These are phyloP conservation scores for Aquilaria malaccensis DNA, from an alignment of 345 rosid species.

Conservation along the genomic window DNA sequence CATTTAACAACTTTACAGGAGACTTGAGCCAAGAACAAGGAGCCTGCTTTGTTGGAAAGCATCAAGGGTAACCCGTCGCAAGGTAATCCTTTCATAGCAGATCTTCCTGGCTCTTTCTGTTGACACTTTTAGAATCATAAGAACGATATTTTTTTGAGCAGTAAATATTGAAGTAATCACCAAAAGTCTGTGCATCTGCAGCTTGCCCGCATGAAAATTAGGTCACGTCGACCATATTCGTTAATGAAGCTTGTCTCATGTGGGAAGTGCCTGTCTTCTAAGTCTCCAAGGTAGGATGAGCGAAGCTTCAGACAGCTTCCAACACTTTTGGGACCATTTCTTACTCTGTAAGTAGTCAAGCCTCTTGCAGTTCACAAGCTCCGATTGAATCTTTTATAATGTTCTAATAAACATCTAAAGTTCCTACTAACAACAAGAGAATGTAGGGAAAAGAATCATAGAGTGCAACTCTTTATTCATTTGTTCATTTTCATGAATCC, in stretches of 20 bases:
- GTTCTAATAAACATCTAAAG: slow-evolving; percentile 16
- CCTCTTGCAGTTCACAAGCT: slow-evolving; percentile 24
- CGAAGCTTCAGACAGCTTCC: slow-evolving; percentile 12
- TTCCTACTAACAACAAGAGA: slow-evolving; percentile 13
- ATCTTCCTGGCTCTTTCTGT: neutral
- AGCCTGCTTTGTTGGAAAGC: slow-evolving; percentile 90
- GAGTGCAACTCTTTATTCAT: slow-evolving; percentile 1
- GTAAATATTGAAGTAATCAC: neutral
- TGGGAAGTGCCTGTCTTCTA: slow-evolving; percentile 58
- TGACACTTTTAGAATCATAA: neutral
- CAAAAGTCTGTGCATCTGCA: slow-evolving; percentile 20
- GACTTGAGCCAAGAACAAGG: slow-evolving; percentile 84
- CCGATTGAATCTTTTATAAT: slow-evolving; percentile 8
- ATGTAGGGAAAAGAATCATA: slow-evolving; percentile 8
- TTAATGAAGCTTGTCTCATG: slow-evolving; percentile 71
- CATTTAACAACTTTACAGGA: slow-evolving; percentile 39
- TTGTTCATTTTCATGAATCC: neutral
- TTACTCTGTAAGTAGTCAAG: slow-evolving; percentile 7
- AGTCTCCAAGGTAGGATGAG: slow-evolving; percentile 46
- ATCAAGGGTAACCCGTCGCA: slow-evolving; percentile 48
- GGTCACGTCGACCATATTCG: slow-evolving; percentile 45
- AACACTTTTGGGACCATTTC: neutral
- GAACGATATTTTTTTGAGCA: no score
- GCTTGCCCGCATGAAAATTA: slow-evolving; percentile 58
- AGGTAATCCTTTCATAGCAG: slow-evolving; percentile 39